Conservation (phyloP, 306 rosid species). For the Sindora glabra region DNA sequence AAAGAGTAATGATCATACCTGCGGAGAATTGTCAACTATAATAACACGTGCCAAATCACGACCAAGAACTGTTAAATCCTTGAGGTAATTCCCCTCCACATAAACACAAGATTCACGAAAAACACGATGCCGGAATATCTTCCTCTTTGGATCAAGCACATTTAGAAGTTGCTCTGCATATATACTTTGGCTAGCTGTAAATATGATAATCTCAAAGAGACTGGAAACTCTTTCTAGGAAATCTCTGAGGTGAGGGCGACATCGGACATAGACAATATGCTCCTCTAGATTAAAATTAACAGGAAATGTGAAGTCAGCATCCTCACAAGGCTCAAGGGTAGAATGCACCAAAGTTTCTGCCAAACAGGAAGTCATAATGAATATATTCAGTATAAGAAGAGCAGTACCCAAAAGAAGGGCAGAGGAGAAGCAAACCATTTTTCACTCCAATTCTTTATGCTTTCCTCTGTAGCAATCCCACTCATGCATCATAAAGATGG, state of each 20-base stretch:
- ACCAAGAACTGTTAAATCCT: conserved; percentile 93
- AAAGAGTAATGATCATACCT: conserved; percentile 36
- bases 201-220: conserved; percentile 85
- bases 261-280: conserved; percentile 87
- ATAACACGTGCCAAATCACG: conserved; percentile 85
- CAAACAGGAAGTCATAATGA: conserved; percentile 17
- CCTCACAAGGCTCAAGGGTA: conserved; percentile 80
- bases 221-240: conserved; percentile 70
- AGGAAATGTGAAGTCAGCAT: conserved; percentile 85
- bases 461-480: conserved; percentile 7
- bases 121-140: conserved; percentile 90
- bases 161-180: conserved; percentile 97
- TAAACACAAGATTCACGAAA: conserved; percentile 93
- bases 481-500: not conserved
- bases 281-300: conserved; percentile 84
- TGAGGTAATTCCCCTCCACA: conserved; percentile 93
- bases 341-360: conserved; percentile 99
- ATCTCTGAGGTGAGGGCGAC: conserved; percentile 91
- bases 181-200: conserved; percentile 98
- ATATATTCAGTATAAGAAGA: conserved; percentile 2
- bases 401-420: not conserved
- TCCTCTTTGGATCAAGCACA: conserved; percentile 92
- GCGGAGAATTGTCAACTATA: conserved; percentile 92
- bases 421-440: not conserved
- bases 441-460: not conserved